Base-by-base conservation (phyloP, 768 basidiomycete genomes). In the Rhizopogon sp. region DNA sequence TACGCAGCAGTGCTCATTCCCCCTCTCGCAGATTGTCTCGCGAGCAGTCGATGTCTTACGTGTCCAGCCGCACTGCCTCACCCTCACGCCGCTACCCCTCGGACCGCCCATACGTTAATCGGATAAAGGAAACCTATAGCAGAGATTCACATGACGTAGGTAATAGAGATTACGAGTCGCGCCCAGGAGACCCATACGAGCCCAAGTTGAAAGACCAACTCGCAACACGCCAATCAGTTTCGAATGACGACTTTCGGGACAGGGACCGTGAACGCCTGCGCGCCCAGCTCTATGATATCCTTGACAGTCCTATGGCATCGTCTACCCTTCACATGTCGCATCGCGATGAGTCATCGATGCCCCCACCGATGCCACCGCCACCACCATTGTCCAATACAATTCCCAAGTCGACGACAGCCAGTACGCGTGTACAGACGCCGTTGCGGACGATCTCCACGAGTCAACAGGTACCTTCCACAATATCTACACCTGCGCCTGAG, bases 211-310 rank as follows among this genome's bases (percentile, higher is more conserved):
- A 69, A 50, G 66, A 70, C 43, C 67, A 61, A 60, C 61, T 66
- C 51, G 55, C 28, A 20, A 50, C 54, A 39, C 61, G 52, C 57
- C 64, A 41, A 58, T 59, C 39, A 57, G 54, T 41, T 60, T 61
- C 39, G 55, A 60, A 35, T 64, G 66, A 44, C 66, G 72, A 61
- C 61, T 37, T 37, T 16, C 47, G 47, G 20, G 64, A 42, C 63
- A 71, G 43, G 64, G 60, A 43, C 61, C 73, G 42, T 69, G 72
- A 35, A 66, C 66, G 54, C 13, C 50, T 51, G 37, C 50, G 40
- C 14, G 64, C 70, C 39, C 74, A 77, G 55, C 64, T 84, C 7
- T 70, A 78, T 31, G 78, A 80, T 55, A 67, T 83, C 9, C 73
- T 83, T 11, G 72, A 71, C 45, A 76, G 77, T 51, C 66, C 75